Evolutionary conservation across 2,329 filamentous ascomycete species (phyloP), one percentile per base, ranked within the genome.

Genomic region (Calonectria naviculata): DNA sequence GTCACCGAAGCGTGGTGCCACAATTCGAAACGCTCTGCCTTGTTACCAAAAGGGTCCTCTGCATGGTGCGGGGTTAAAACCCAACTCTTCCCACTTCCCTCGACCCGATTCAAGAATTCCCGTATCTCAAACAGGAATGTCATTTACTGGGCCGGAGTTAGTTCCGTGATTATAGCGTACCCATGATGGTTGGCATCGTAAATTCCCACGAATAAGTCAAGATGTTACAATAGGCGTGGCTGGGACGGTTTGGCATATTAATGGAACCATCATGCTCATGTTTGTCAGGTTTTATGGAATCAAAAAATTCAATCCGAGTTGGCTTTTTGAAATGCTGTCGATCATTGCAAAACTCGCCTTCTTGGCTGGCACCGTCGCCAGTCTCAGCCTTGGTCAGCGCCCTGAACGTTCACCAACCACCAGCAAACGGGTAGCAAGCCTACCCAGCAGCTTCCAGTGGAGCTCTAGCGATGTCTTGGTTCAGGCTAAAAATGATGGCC

Each of bases 391-490:
- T 15, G n/a, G 21, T 8, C 34, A 36, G 31, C 52, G 21, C n/a
- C 31, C 26, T 4, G 52, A 38, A 19, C 31, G 9, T 17, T 26
- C 21, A 31, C n/a, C 52, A 1, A 21, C 7, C 13, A 8, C n/a
- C 5, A 21, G 31, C 17, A 36, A 58, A 17, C 21, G 52, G 12
- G 52, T 26, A 4, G 12, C 38, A 5, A 41, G 28, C 10, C 34
- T 67, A 8, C 64, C 64, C 15, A 67, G 64, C 29, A 67, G 54
- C 34, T 47, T 61, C 26, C 21, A 61, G 24, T 67, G 65, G 65
- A 49, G 9, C 5, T 67, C 65, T 0, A 61, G 54, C 9, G 19
- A 49, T 3, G 31, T 58, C 9, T 41, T 67, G 13, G 28, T 67
- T 9, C 29, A 31, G 5, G 29, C 65, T 29, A 67, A 67, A 26